phyloP scores from a whole-genome alignment of 352 stramenopile species.

The Phytophthora pisi region DNA sequence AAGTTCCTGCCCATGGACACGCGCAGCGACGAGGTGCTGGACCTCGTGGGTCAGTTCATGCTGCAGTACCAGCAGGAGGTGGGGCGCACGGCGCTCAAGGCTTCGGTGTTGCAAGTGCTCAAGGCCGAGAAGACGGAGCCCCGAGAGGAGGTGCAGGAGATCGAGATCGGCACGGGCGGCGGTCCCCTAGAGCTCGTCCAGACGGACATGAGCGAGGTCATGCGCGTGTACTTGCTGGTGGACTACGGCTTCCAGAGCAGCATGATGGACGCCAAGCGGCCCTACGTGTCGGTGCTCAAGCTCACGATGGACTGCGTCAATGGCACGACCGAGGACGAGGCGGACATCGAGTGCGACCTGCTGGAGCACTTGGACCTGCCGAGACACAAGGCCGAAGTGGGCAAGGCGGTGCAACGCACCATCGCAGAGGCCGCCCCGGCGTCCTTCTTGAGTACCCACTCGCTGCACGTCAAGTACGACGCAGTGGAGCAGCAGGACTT shows the following conservation, averaged over 20 bases:
- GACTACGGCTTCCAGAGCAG: conserved; percentile 64
- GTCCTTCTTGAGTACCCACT: conserved; percentile 46
- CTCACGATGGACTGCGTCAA: conserved; percentile 72
- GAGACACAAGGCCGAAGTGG: conserved; percentile 49
- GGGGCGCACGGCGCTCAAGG: conserved; percentile 44
- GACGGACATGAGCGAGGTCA: conserved; percentile 49
- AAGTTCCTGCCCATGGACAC: conserved; percentile 29
- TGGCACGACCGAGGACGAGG: conserved; percentile 20
- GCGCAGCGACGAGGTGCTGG: conserved; percentile 29
- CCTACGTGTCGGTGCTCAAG: conserved; percentile 60
- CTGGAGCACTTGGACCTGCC: conserved; percentile 63
- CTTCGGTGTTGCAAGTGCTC: conserved; percentile 51
- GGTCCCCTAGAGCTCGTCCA: conserved; percentile 46
- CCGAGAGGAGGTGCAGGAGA: conserved; percentile 45
- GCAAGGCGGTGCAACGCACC: conserved; percentile 49
- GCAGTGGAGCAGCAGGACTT: conserved; percentile 60
- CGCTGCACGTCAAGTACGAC: conserved; percentile 53
- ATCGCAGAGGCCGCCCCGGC: conserved; percentile 47
- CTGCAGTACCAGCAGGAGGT: conserved; percentile 56
- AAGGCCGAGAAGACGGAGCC: conserved; percentile 56
- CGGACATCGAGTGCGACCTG: conserved; percentile 52
- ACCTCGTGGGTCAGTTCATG: conserved; percentile 59
- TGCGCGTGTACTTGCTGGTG: conserved; percentile 55
- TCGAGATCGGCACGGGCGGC: conserved; percentile 41
- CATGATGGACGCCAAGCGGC: conserved; percentile 57